These are phyloP conservation scores for Aurantiochytrium sp. DNA, from an alignment of 108 stramenopile genomes.

Conservation along the genomic window DNA sequence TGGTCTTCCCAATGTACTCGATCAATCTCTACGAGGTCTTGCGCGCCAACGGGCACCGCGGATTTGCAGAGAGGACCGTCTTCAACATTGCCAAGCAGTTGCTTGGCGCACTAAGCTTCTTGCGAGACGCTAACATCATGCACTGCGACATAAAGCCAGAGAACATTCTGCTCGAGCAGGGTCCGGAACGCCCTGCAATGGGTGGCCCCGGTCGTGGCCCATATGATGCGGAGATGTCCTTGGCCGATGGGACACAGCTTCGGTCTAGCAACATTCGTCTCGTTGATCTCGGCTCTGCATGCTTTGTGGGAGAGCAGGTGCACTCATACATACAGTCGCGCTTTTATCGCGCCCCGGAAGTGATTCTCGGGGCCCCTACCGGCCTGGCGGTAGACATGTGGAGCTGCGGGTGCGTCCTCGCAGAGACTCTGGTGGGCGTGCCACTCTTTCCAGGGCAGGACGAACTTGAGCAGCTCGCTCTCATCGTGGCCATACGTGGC, in stretches of 20 bases:
- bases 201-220: too few relatives aligned
- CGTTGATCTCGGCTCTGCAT: slow-evolving; percentile 96
- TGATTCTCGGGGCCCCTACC: slow-evolving; percentile 80
- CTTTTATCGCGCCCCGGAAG: slow-evolving; percentile 97
- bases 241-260: not conserved
- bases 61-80: slow-evolving; percentile 64
- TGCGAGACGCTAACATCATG: slow-evolving; percentile 71
- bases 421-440: slow-evolving; percentile 86
- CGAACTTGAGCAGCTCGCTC: slow-evolving; percentile 87
- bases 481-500: slow-evolving; percentile 89
- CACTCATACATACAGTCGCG: slow-evolving; percentile 96
- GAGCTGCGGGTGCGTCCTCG: slow-evolving; percentile 89
- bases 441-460: slow-evolving; percentile 91
- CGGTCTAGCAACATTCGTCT: slow-evolving; percentile 64
- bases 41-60: slow-evolving; percentile 85
- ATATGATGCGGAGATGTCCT: too few relatives aligned
- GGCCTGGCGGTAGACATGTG: slow-evolving; percentile 96
- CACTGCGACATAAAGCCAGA: slow-evolving; percentile 99
- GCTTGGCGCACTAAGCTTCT: slow-evolving; percentile 63
- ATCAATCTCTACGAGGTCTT: slow-evolving; percentile 87
- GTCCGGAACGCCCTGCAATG: not conserved
- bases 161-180: slow-evolving; percentile 79
- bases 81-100: slow-evolving; percentile 65
- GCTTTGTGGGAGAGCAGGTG: slow-evolving; percentile 61
- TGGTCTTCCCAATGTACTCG: slow-evolving; percentile 87